phyloP scores from a whole-genome alignment of 371 early-diverging fungal species.

The Circinella minor region DNA sequence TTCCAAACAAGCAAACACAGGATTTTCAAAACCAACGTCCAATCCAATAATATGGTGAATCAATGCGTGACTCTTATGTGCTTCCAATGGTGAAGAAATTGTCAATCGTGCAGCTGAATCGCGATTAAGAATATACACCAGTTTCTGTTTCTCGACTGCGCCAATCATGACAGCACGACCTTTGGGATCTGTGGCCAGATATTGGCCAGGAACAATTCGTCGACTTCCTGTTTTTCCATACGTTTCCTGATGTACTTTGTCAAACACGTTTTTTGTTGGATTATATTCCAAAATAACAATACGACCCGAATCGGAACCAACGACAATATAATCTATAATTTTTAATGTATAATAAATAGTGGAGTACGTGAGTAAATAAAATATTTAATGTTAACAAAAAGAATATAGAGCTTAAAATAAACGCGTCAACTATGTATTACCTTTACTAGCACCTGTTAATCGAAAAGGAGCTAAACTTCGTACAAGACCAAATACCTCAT shows the following conservation, averaged over 20 bases:
- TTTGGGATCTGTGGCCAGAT: conserved; percentile 93
- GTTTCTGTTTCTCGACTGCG: conserved; percentile 93
- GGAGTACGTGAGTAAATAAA: not conserved
- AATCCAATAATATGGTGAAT: conserved; percentile 83
- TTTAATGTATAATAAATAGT: not conserved
- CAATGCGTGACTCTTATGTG: conserved; percentile 83
- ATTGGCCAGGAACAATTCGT: conserved; percentile 94
- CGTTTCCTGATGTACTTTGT: conserved; percentile 90
- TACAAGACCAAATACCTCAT: conserved; percentile 88
- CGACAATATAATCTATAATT: conserved; percentile 82
- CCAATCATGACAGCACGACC: conserved; percentile 97
- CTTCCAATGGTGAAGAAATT: conserved; percentile 96
- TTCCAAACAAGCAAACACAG: conserved; percentile 95
- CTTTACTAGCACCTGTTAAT: conserved; percentile 77
- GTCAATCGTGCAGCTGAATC: conserved; percentile 85
- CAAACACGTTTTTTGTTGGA: conserved; percentile 73
- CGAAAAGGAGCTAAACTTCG: conserved; percentile 80
- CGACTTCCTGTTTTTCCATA: conserved; percentile 95
- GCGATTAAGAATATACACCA: conserved; percentile 95
- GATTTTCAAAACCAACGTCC: conserved; percentile 98
- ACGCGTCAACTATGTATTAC: conserved; percentile 31
- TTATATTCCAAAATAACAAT: conserved; percentile 93
- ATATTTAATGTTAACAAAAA: too few species aligned
- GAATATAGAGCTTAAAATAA: too few species aligned
- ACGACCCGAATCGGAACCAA: conserved; percentile 93